Base-by-base conservation (phyloP, 257 asterid genomes). In the Asclepias syriaca region DNA sequence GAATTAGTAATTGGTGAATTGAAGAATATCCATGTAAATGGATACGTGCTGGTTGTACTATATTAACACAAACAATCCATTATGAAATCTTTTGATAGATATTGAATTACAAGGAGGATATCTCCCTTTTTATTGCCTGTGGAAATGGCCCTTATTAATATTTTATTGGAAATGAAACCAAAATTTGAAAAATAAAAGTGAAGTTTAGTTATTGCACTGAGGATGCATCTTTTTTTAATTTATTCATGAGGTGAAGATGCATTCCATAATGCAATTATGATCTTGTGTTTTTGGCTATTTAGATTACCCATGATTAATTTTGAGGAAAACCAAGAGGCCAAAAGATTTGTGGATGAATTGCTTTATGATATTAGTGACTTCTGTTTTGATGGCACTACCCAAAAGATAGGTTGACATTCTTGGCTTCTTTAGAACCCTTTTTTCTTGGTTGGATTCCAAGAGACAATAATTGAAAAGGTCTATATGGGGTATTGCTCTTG, bases 21-120 rank as follows among this genome's bases (percentile, higher is more conserved):
- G 37, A 65, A 50, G 39, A 64, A 63, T 27, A 54, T 39, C 71
- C 48, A 43, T 43, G 48, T 4, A 9, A 55, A 29, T 29, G 22
- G 34, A 65, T 73, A 59, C n/a, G 10, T 72, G 3, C 34, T 73
- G n/a, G 37, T 3, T 65, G 40, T 51, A 65, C 67, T 24, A 54
- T 14, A 43, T 43, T 43, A 29, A 54, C 50, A 0, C 5, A 55
- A 54, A 39, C 57, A 40, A 15, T 49, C 8, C 22, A 19, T 65
- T 51, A 73, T 3, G 27, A 19, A 29, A 50, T 51, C 61, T 29
- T n/a, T n/a, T 32, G 19, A 50, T 18, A 68, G 53, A 29, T 9
- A 18, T 63, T 34, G 49, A 19, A 16, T 34, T 63, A 63, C 14
- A 63, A 63, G 3, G 12, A 63, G 3, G 12, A 63, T 63, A 48